Percentiles rank a stretch among this genome's conserved stretches.
These are phyloP conservation scores for Westerdykella ornata DNA, from an alignment of 2,329 filamentous ascomycete species.

Conservation along the genomic window DNA sequence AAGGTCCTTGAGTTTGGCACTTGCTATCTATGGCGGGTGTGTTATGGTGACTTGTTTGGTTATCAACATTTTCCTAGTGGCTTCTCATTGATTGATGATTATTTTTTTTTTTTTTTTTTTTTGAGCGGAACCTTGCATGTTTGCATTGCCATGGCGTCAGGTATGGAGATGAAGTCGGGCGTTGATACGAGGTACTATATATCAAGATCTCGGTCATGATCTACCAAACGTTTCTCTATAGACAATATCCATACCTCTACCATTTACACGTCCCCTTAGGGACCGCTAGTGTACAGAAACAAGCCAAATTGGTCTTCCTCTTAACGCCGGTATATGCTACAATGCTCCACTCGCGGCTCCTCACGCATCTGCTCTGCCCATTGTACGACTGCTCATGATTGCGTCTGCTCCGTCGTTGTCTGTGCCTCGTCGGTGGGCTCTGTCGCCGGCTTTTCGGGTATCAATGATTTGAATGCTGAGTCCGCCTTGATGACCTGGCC, in stretches of 20 bases:
- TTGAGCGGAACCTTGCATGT: neutral
- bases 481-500: slow-evolving; percentile 28
- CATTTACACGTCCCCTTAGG: neutral
- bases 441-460: slow-evolving; percentile 7
- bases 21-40: slow-evolving; percentile 74
- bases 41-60: slow-evolving; percentile 86
- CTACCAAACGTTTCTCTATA: no score
- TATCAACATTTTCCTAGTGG: slow-evolving; percentile 76
- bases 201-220: no score
- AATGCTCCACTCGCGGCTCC: neutral
- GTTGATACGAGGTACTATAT: no score
- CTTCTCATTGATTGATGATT: slow-evolving; percentile 46
- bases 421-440: neutral
- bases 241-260: neutral
- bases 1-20: slow-evolving; percentile 63
- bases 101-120: neutral
- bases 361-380: neutral
- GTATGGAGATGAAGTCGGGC: no score
- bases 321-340: slow-evolving; percentile 1
- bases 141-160: neutral
- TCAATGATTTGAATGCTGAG: slow-evolving; percentile 24
- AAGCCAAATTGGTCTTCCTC: neutral
- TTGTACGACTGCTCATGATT: neutral
- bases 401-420: neutral
- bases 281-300: neutral